These are phyloP conservation scores for Sporobolomyces phaffii DNA, from an alignment of 768 basidiomycete species.

Conservation along the genomic window DNA sequence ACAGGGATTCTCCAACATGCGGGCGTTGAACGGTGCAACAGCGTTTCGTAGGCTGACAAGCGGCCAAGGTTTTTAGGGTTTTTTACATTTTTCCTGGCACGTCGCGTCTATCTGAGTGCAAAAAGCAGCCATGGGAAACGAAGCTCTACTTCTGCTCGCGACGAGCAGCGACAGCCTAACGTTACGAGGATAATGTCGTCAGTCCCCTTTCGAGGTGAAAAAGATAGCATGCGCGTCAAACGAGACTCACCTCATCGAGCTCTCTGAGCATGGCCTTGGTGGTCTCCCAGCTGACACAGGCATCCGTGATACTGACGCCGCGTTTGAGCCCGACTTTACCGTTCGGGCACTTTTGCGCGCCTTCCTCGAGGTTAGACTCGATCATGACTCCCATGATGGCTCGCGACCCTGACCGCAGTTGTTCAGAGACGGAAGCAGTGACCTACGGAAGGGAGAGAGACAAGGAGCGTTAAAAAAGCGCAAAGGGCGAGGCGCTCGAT, in stretches of 20 bases:
- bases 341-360: conserved; percentile 78
- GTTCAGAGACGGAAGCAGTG: conserved; percentile 62
- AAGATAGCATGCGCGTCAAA: background rate
- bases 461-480: conserved; percentile 8
- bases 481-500: conserved; percentile 1
- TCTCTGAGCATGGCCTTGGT: conserved; percentile 69
- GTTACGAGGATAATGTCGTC: too few relatives aligned
- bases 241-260: conserved; percentile 36
- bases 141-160: conserved; percentile 17
- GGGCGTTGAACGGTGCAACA: too few relatives aligned
- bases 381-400: conserved; percentile 94
- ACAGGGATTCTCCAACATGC: too few relatives aligned
- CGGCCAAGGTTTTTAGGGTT: too few relatives aligned
- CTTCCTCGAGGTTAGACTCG: conserved; percentile 87
- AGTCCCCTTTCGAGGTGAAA: too few relatives aligned
- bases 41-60: too few relatives aligned
- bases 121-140: too few relatives aligned
- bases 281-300: conserved; percentile 77
- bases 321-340: conserved; percentile 39
- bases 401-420: conserved; percentile 61
- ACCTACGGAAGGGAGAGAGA: conserved; percentile 47
- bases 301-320: conserved; percentile 77
- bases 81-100: too few relatives aligned
- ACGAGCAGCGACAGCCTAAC: conserved; percentile 23
- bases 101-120: too few relatives aligned